phyloP scores from a whole-genome alignment of 495 filamentous ascomycete genomes.

The Thozetella sp. region DNA sequence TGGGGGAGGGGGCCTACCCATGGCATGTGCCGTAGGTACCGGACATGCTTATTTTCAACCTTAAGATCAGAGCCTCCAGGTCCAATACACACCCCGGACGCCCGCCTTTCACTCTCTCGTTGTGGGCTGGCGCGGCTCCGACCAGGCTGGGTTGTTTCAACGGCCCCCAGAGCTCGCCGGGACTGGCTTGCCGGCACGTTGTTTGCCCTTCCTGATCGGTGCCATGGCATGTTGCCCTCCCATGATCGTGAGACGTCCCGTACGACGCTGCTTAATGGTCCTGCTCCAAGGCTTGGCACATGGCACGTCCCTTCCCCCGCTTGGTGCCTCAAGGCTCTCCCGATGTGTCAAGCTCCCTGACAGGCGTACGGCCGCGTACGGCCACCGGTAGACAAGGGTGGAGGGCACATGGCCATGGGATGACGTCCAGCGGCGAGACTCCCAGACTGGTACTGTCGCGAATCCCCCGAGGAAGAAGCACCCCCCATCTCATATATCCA shows the following conservation, averaged over 20 bases:
- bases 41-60: constrained; percentile 3
- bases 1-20: too few species aligned
- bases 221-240: neutral
- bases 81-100: neutral
- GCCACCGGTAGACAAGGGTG: neutral
- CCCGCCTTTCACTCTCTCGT: neutral
- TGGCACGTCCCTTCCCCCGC: neutral
- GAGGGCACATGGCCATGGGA: neutral
- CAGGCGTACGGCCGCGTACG: too few species aligned
- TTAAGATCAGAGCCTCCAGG: neutral
- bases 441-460: neutral
- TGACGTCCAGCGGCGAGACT: neutral
- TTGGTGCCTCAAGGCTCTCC: neutral
- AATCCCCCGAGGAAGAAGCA: neutral
- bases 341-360: neutral
- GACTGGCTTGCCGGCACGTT: neutral
- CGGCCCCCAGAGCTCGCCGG: neutral
- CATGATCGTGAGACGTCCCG: neutral
- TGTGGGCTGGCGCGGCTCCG: neutral
- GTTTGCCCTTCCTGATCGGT: neutral
- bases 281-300: neutral
- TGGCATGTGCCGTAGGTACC: neutral
- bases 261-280: neutral
- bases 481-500: neutral
- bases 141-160: constrained; percentile 1